Percentiles rank a stretch among this genome's conserved stretches.
These are phyloP conservation scores for Periconia macrospinosa DNA, from an alignment of 2,329 filamentous ascomycete species.

Conservation along the genomic window DNA sequence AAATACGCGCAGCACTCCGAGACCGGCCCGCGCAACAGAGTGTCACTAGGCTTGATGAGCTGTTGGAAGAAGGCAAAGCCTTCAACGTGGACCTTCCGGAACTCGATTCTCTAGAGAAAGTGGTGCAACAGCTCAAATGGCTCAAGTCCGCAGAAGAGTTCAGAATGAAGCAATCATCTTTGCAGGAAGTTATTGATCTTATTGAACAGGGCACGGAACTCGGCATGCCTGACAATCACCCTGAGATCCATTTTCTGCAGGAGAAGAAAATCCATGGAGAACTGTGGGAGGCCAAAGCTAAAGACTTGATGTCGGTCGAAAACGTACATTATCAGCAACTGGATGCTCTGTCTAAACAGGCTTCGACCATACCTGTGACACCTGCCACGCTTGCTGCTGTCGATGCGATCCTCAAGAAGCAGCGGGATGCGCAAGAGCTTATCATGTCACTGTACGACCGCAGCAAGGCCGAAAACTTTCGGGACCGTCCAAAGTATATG, in stretches of 20 bases:
- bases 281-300: conserved; percentile 89
- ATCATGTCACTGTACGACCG: conserved; percentile 81
- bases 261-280: conserved; percentile 77
- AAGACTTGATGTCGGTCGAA: conserved; percentile 90
- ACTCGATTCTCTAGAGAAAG: conserved; percentile 76
- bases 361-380: conserved; percentile 76
- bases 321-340: conserved; percentile 91
- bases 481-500: conserved; percentile 79
- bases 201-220: conserved; percentile 77
- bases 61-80: conserved; percentile 84
- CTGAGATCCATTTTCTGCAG: conserved; percentile 73
- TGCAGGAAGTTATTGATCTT: conserved; percentile 77
- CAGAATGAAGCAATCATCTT: conserved; percentile 65
- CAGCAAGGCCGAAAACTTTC: conserved; percentile 73
- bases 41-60: conserved; percentile 78
- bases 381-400: conserved; percentile 78
- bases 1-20: conserved; percentile 70
- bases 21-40: conserved; percentile 54
- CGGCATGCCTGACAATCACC: conserved; percentile 77
- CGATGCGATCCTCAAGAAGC: conserved; percentile 91
- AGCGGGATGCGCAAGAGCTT: conserved; percentile 88
- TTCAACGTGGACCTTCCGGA: conserved; percentile 94
- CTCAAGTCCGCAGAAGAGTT: conserved; percentile 72
- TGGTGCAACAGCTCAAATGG: conserved; percentile 87
- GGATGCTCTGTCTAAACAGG: conserved; percentile 86